Evolutionary conservation across 1,284 basidiomycete species (phyloP).

Genomic region (Thecaphora frezii): DNA sequence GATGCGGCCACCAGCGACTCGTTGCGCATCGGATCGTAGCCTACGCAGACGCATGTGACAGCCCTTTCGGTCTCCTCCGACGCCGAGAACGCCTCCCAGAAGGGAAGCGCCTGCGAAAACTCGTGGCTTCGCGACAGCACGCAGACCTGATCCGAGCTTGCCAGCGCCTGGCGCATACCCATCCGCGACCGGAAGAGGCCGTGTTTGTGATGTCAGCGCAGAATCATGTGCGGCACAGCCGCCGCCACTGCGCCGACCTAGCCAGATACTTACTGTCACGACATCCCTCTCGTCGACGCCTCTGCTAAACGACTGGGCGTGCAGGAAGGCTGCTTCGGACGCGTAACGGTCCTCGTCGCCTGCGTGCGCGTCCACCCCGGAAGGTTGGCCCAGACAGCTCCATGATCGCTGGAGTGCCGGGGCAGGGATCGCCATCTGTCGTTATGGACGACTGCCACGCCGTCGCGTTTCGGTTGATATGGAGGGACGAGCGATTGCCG

Average conservation of each 20-base stretch:
- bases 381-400: background rate
- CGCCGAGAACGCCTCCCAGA: conserved; percentile 39
- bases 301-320: background rate
- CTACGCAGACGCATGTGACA: conserved; percentile 20
- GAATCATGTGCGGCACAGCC: background rate
- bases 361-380: too few relatives aligned
- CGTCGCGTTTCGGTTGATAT: background rate
- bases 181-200: too few relatives aligned
- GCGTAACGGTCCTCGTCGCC: background rate
- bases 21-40: conserved; percentile 8
- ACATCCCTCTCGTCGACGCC: background rate
- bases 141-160: conserved; percentile 34
- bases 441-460: background rate
- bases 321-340: background rate
- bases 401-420: background rate
- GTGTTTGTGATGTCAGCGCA: too few relatives aligned
- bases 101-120: conserved; percentile 32
- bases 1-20: conserved; percentile 23
- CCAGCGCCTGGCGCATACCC: conserved; percentile 12
- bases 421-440: background rate
- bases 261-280: background rate
- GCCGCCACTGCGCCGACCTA: background rate
- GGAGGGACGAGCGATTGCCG: too few relatives aligned
- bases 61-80: conserved; percentile 19
- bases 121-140: conserved; percentile 26